A percentile compares a stretch with the other conserved stretches of the same genome.
Evolutionary conservation across 2,329 filamentous ascomycete species (phyloP).

Genomic region (Orbilia brochopaga): DNA sequence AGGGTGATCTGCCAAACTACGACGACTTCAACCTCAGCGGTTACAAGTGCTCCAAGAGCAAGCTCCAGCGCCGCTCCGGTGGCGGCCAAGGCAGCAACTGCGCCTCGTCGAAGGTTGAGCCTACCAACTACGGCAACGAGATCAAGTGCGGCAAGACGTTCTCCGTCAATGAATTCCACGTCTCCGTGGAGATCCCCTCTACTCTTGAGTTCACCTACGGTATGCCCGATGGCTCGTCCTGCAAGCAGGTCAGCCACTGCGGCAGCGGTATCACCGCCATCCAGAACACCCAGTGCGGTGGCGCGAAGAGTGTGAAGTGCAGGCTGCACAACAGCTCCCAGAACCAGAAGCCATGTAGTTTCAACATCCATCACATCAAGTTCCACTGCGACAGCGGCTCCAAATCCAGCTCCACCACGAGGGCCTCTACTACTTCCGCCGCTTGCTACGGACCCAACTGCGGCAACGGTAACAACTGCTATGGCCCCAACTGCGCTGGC

Average conservation of each 20-base stretch:
- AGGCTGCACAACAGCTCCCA: slow-evolving; percentile 51
- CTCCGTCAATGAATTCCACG: slow-evolving; percentile 59
- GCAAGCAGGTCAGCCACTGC: slow-evolving; percentile 78
- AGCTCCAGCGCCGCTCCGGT: slow-evolving; percentile 37
- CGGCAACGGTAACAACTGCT: neutral
- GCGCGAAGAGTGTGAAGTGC: slow-evolving; percentile 80
- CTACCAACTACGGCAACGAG: slow-evolving; percentile 58
- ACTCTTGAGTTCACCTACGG: slow-evolving; percentile 82
- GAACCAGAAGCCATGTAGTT: slow-evolving; percentile 51
- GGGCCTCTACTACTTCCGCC: too few relatives aligned
- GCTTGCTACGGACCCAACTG: neutral
- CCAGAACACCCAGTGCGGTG: slow-evolving; percentile 88
- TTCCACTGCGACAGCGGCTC: slow-evolving; percentile 51
- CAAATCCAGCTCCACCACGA: neutral
- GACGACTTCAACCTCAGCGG: slow-evolving; percentile 42
- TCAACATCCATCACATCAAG: slow-evolving; percentile 54
- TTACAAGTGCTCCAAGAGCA: slow-evolving; percentile 45
- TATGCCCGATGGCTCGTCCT: slow-evolving; percentile 81
- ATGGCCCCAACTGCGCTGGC: too few relatives aligned
- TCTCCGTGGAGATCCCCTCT: slow-evolving; percentile 69
- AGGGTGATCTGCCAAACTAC: slow-evolving; percentile 35
- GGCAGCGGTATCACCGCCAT: slow-evolving; percentile 71
- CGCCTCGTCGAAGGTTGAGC: slow-evolving; percentile 61
- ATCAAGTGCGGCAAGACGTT: slow-evolving; percentile 67
- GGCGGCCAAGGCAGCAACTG: slow-evolving; percentile 41